Evolutionary conservation across 352 stramenopile genomes (phyloP), one percentile per base, ranked within the genome.

Genomic region (Pythium diclinum): DNA sequence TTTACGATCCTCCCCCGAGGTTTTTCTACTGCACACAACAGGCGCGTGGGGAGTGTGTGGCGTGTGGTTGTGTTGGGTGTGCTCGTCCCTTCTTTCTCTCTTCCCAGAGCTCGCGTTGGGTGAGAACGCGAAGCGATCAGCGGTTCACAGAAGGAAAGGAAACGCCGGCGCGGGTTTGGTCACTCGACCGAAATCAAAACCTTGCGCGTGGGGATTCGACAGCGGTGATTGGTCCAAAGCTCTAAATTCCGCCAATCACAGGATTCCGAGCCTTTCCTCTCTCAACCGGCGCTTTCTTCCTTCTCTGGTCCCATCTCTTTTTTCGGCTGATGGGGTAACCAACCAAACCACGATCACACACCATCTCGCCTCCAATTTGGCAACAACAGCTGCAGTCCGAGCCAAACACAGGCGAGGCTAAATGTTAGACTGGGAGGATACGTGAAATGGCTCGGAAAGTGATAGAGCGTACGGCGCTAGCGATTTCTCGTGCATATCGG

Each of bases 261-360:
- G 55, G 9, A 2, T 25, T 65, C 34, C 57, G 62, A 74, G 69
- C 53, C 62, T 76, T 61, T 69, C 49, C 61, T 42, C 59, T 52
- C 47, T 33, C 69, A 65, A 67, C 76, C 74, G 75, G 73, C 73
- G 61, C 71, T 73, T 68, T 72, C 68, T 72, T 78, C 25, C 73
- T 55, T 75, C 60, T 61, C 51, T 6, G 36, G 59, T 56, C 68
- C 61, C 71, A 78, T 75, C 68, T 69, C 67, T 74, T 69, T 69
- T 73, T 74, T 73, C 51, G 57, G 61, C 67, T 74, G 61, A 74
- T 74, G 67, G 61, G 60, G 67, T 67, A 69, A 69, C 46, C 61
- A 68, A 73, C 61, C 62, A 56, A 40, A 61, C 48, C 56, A 60
- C 67, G 52, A 74, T 59, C 49, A 69, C 54, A 68, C 63, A 65